Percentiles rank a stretch among this genome's conserved stretches.
phyloP scores from a whole-genome alignment of 2,329 filamentous ascomycete species.

The Aureobasidium leucospermi region DNA sequence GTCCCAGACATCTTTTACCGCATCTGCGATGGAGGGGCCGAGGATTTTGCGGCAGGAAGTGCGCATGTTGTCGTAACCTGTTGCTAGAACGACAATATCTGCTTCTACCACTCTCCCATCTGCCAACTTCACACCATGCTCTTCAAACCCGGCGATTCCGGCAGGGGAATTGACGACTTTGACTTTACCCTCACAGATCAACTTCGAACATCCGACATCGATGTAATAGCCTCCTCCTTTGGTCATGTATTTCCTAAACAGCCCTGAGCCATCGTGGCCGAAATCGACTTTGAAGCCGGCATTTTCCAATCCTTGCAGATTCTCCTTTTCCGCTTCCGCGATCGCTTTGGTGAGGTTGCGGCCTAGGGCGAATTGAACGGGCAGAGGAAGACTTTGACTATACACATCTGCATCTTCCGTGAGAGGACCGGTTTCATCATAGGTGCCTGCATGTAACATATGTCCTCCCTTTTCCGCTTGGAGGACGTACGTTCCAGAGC shows the following conservation, averaged over 20 bases:
- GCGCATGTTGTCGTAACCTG: conserved; percentile 60
- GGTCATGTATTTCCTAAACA: conserved; percentile 57
- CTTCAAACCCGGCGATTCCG: conserved; percentile 43
- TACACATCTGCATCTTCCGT: conserved; percentile 60
- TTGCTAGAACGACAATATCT: conserved; percentile 52
- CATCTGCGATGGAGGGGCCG: conserved; percentile 53
- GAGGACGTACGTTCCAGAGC: conserved; percentile 58
- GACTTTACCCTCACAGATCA: conserved; percentile 58
- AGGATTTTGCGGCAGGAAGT: conserved; percentile 55
- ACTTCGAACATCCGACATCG: conserved; percentile 55
- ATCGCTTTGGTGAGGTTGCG: conserved; percentile 36
- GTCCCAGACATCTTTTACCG: conserved; percentile 43
- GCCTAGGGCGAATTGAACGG: conserved; percentile 55
- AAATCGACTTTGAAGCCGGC: conserved; percentile 56
- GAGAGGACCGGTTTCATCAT: conserved; percentile 45
- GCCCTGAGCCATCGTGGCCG: conserved; percentile 50
- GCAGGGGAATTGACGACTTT: conserved; percentile 46
- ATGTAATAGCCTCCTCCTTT: conserved; percentile 64
- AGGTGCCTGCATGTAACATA: conserved; percentile 42
- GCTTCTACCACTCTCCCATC: conserved; percentile 30
- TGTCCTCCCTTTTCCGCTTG: conserved; percentile 48
- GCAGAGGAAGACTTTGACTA: conserved; percentile 49
- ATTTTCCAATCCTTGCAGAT: conserved; percentile 41
- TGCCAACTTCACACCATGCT: no score
- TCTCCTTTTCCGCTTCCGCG: conserved; percentile 25